Evolutionary conservation across 352 stramenopile species (phyloP).

Genomic region (Globisporangium nagaii): DNA sequence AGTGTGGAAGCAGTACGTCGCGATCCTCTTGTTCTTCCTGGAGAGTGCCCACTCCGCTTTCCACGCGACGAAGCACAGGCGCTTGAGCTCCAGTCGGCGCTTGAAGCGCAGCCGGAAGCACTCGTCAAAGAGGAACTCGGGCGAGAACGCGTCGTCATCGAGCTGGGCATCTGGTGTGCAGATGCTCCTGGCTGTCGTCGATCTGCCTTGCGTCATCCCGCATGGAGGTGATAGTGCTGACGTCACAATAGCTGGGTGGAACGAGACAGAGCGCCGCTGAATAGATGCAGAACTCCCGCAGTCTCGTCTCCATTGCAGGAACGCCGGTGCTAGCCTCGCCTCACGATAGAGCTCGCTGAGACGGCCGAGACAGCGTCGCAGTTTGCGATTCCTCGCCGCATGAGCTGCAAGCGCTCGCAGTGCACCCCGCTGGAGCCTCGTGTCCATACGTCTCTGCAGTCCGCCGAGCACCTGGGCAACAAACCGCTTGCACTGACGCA

Average conservation of each 20-base stretch:
- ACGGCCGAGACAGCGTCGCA: background rate
- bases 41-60: constrained; percentile 18
- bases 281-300: background rate
- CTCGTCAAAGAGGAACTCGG: constrained; percentile 14
- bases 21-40: constrained; percentile 8
- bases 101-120: constrained; percentile 12
- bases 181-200: constrained; percentile 6
- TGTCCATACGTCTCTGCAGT: constrained; percentile 15
- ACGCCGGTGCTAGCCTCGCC: background rate
- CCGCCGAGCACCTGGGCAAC: constrained; percentile 12
- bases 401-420: constrained; percentile 15
- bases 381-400: background rate
- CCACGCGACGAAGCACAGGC: constrained; percentile 23
- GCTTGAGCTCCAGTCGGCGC: constrained; percentile 2
- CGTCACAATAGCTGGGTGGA: too few relatives aligned
- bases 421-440: constrained; percentile 13
- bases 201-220: background rate
- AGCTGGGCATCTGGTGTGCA: too few relatives aligned
- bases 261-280: background rate
- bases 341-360: background rate
- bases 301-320: background rate
- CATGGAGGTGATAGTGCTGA: too few relatives aligned
- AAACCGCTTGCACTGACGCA: constrained; percentile 19
- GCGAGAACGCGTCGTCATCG: background rate
- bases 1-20: constrained; percentile 7